Conservation (phyloP, 805 yeast genomes). For the Wickerhamomyces subpelliculosus region DNA sequence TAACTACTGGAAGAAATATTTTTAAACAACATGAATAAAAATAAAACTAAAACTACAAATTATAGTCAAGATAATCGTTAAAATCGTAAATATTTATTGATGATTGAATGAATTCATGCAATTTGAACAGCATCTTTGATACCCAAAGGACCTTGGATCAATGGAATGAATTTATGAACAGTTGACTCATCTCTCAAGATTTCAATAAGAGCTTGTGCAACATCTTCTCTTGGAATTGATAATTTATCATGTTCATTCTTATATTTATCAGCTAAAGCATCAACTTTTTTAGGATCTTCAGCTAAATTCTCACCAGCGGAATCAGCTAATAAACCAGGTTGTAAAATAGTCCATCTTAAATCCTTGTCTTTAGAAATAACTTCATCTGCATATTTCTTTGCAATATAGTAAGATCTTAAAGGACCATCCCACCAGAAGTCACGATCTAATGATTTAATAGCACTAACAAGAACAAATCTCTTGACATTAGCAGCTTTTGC, state of each 20-base stretch:
- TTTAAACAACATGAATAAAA: too few species aligned
- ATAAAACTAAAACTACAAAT: too few species aligned
- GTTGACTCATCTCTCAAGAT: slow-evolving; percentile 31
- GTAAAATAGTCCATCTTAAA: slow-evolving; percentile 42
- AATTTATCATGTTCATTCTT: not conserved
- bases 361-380: slow-evolving; percentile 35
- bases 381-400: slow-evolving; percentile 56
- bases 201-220: slow-evolving; percentile 39
- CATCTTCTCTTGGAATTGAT: slow-evolving; percentile 43
- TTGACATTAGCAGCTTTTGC: slow-evolving; percentile 34
- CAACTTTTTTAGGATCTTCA: slow-evolving; percentile 21
- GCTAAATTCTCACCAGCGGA: slow-evolving; percentile 38
- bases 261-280: slow-evolving; percentile 4
- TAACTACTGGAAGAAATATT: too few species aligned
- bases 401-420: slow-evolving; percentile 45
- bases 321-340: slow-evolving; percentile 42
- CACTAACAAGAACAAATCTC: slow-evolving; percentile 49
- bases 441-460: slow-evolving; percentile 46
- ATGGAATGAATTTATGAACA: slow-evolving; percentile 34
- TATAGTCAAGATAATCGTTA: too few species aligned
- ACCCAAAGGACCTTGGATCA: slow-evolving; percentile 34
- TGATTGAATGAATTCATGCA: too few species aligned
- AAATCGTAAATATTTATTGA: too few species aligned
- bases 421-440: slow-evolving; percentile 34
- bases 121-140: slow-evolving; percentile 12